phyloP scores from a whole-genome alignment of 2,329 filamentous ascomycete genomes.

The Neodidymelliopsis sp. region DNA sequence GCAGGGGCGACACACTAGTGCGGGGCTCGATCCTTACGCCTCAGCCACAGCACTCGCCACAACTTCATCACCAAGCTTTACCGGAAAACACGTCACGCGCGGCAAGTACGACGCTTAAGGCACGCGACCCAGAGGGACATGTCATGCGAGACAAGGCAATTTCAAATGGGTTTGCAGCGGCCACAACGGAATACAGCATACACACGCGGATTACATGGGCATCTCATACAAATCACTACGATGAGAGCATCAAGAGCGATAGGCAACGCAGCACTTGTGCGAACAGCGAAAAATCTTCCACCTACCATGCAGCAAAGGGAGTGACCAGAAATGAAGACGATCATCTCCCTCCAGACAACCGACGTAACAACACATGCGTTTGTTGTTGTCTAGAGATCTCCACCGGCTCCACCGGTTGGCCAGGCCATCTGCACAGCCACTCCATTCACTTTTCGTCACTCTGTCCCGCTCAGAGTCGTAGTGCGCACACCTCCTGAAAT shows the following conservation, averaged over 20 bases:
- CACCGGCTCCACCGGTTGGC: slow-evolving; percentile 14
- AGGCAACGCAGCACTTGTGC: no score
- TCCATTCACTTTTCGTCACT: slow-evolving; percentile 7
- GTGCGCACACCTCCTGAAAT: slow-evolving; percentile 9
- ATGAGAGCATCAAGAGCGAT: no score
- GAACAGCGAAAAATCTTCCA: no score
- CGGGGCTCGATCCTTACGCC: background rate
- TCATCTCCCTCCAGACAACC: background rate
- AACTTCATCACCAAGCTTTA: background rate
- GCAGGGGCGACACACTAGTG: background rate
- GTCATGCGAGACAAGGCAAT: background rate
- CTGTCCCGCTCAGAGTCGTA: background rate
- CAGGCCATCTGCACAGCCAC: slow-evolving; percentile 19
- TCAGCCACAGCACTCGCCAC: slow-evolving; percentile 12
- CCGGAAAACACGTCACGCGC: background rate
- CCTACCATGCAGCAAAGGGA: no score
- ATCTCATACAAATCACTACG: no score
- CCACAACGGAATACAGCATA: no score
- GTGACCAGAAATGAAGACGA: background rate
- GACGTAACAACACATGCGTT: background rate
- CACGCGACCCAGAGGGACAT: background rate
- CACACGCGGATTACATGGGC: no score
- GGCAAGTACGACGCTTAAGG: background rate
- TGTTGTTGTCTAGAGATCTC: background rate
- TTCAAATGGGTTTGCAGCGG: no score